Conservation (phyloP, 345 rosid genomes). For the Eucalyptus pauciflora region DNA sequence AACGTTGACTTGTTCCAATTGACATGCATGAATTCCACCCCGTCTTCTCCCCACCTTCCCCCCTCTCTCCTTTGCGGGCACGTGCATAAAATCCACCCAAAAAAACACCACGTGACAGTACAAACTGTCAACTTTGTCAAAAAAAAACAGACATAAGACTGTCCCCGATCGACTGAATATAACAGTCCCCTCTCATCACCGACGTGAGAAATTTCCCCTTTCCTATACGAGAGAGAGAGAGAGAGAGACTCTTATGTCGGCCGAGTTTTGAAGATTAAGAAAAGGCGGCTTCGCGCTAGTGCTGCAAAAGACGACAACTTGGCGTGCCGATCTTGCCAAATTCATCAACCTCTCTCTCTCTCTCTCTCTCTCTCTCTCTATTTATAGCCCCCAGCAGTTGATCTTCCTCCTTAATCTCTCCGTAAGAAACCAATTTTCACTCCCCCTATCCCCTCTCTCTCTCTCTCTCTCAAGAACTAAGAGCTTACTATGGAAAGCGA, state of each 20-base stretch:
- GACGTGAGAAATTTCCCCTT: neutral
- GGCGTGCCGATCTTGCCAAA: neutral
- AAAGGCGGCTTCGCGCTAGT: neutral
- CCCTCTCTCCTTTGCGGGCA: neutral
- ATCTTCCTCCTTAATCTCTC: neutral
- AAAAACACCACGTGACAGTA: neutral
- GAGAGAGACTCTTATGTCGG: neutral
- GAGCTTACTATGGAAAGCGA: neutral
- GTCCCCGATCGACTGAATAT: neutral
- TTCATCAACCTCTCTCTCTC: neutral
- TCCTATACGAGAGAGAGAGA: neutral
- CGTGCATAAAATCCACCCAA: neutral
- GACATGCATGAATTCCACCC: neutral
- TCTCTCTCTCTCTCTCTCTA: neutral
- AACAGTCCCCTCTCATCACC: neutral
- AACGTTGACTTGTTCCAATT: neutral
- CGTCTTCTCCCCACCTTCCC: neutral
- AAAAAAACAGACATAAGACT: neutral
- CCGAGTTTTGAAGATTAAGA: neutral
- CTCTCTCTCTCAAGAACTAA: neutral
- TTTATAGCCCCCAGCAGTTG: neutral
- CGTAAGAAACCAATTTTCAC: neutral
- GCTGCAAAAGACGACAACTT: neutral
- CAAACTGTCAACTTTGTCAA: neutral
- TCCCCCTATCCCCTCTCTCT: neutral